phyloP scores from a whole-genome alignment of 208 protist species.

The Leishmania mexicana region DNA sequence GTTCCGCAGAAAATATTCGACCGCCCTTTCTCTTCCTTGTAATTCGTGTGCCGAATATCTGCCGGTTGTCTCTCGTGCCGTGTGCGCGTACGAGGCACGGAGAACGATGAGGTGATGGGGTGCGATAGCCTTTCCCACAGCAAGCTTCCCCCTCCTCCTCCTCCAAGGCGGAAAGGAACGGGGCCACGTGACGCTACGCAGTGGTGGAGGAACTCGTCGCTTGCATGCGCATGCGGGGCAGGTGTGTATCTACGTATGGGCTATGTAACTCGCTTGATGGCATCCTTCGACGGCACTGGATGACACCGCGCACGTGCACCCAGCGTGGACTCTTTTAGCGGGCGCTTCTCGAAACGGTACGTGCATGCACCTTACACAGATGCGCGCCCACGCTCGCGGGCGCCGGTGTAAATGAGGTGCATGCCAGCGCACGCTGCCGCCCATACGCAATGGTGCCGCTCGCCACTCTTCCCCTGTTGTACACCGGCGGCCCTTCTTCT shows the following conservation, averaged over 20 bases:
- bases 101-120: not conserved
- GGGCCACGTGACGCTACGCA: too few relatives aligned
- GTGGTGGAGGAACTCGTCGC: not conserved
- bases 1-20: not conserved
- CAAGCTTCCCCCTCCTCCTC: not conserved
- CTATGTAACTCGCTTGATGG: not conserved
- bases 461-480: not conserved
- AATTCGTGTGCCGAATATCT: too few relatives aligned
- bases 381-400: too few relatives aligned
- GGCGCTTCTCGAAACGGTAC: too few relatives aligned
- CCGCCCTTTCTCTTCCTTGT: not conserved
- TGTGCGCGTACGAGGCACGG: not conserved
- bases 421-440: too few relatives aligned
- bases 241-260: not conserved
- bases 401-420: too few relatives aligned
- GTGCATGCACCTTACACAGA: not conserved
- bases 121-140: not conserved
- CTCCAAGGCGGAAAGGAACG: not conserved
- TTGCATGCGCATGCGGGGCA: not conserved
- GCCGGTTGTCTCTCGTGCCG: too few relatives aligned
- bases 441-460: too few relatives aligned
- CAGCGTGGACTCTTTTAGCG: too few relatives aligned
- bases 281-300: not conserved
- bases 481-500: not conserved
- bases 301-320: not conserved